Conservation (phyloP, 2,329 filamentous ascomycete genomes). For the Coccinonectria pachysandricola region DNA sequence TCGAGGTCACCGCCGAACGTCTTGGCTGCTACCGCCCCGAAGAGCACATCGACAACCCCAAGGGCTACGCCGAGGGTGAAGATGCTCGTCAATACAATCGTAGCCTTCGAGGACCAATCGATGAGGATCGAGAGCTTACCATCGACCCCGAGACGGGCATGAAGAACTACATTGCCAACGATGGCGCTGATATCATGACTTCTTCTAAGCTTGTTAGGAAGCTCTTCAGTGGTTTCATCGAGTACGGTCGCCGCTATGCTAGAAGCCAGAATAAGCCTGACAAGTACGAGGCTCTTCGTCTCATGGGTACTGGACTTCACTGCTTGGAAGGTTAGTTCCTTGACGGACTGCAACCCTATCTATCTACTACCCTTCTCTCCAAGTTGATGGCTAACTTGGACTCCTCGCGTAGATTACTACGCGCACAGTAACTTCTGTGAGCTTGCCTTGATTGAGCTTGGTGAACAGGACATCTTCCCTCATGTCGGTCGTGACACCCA, state of each 20-base stretch:
- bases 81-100: slow-evolving; percentile 76
- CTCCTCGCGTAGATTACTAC: slow-evolving; percentile 54
- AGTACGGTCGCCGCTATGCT: slow-evolving; percentile 66
- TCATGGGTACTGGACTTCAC: slow-evolving; percentile 81
- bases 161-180: slow-evolving; percentile 94
- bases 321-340: slow-evolving; percentile 68
- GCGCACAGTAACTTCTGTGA: slow-evolving; percentile 93
- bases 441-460: slow-evolving; percentile 77
- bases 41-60: slow-evolving; percentile 65
- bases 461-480: slow-evolving; percentile 72
- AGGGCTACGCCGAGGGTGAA: slow-evolving; percentile 80
- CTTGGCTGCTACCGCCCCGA: slow-evolving; percentile 78
- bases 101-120: slow-evolving; percentile 70
- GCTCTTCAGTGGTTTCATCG: slow-evolving; percentile 63
- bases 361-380: too few species aligned
- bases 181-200: slow-evolving; percentile 66
- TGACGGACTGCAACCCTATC: too few species aligned
- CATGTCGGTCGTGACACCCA: slow-evolving; percentile 71
- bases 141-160: slow-evolving; percentile 67
- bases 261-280: slow-evolving; percentile 52
- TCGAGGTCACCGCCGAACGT: slow-evolving; percentile 72
- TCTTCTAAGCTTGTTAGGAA: slow-evolving; percentile 67
- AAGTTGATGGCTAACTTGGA: slow-evolving; percentile 8
- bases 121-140: slow-evolving; percentile 67
- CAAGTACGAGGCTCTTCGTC: slow-evolving; percentile 74